Evolutionary conservation across 2,329 filamentous ascomycete genomes (phyloP), one percentile per base, ranked within the genome.

Genomic region (Aspergillus transmontanensis): DNA sequence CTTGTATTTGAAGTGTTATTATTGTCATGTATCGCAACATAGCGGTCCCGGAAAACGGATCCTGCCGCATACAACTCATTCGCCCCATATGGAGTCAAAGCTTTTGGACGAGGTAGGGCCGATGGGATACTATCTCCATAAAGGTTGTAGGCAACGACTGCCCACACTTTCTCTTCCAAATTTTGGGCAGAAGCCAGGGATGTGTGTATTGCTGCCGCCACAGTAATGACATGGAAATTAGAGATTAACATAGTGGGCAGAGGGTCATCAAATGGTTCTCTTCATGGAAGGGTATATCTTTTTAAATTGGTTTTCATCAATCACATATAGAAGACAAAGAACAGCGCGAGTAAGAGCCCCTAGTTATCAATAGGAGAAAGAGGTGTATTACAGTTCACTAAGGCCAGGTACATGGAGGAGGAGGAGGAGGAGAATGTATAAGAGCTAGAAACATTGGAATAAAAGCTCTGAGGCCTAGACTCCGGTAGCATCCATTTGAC

Each of bases 71-170:
- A 80, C 61, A 86, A 77, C 65, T 86, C 81, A 57, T 80, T 81
- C n/a, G 86, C 86, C 56, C 86, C 86, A 50, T 84, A 75, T 0
- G 83, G 78, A 1, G 85, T 87, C 58, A 88, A 75, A 0, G 73
- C 73, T 6, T 73, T 74, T 3, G 78, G 68, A 9, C 72, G 65
- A 19, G 71, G 66, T 7, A 82, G 68, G 32, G 77, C 72, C 51
- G 75, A 68, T 3, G 86, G 86, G 6, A 83, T 86, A 57, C 80
- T 82, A 63, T 88, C 86, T 63, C 86, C 86, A 57, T 84, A 79
- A 26, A 82, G 76, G 41, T 83, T 82, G 69, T 85, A 86, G 60
- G 84, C 80, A 56, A 87, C 84, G 26, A 83, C 79, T 46, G 80
- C 81, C 77, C 80, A 80, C 21, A 82, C 71, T 54, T 75, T 76